These are phyloP conservation scores for Cardamine chenopodiifolia DNA, from an alignment of 345 rosid species.

Conservation along the genomic window DNA sequence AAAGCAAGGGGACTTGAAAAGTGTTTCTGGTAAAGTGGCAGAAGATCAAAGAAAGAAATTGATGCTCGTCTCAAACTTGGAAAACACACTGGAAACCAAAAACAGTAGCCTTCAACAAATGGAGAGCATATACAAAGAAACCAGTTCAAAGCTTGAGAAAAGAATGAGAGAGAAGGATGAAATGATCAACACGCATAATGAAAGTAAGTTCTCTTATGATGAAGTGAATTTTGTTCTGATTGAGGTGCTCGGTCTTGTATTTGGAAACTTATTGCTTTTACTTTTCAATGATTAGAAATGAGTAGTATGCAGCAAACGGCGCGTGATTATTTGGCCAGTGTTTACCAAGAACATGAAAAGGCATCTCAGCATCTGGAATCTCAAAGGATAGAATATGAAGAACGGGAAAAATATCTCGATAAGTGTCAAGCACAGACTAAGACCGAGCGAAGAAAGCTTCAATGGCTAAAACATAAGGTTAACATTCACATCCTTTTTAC, in stretches of 20 bases:
- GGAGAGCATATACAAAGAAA: constrained; percentile 50
- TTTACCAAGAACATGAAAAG: constrained; percentile 55
- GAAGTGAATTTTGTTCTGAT: not conserved
- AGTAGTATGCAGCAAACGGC: constrained; percentile 52
- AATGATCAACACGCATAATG: constrained; percentile 56
- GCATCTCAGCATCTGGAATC: constrained; percentile 43
- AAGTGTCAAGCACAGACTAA: constrained; percentile 54
- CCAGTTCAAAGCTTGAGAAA: constrained; percentile 35
- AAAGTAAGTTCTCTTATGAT: constrained; percentile 45
- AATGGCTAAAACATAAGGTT: constrained; percentile 60
- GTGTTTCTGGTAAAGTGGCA: constrained; percentile 54
- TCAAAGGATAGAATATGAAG: constrained; percentile 47
- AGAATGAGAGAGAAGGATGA: constrained; percentile 54
- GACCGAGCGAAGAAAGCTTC: constrained; percentile 55
- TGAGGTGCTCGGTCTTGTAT: constrained; percentile 6
- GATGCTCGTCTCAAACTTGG: constrained; percentile 51
- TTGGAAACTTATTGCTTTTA: constrained; percentile 15
- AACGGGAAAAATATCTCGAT: constrained; percentile 54
- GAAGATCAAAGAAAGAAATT: constrained; percentile 52
- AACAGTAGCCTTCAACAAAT: constrained; percentile 48
- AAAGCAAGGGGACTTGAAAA: constrained; percentile 60
- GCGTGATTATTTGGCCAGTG: constrained; percentile 49
- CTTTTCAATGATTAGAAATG: constrained; percentile 41
- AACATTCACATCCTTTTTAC: constrained; percentile 21
- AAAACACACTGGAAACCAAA: constrained; percentile 55